phyloP scores from a whole-genome alignment of 805 yeast genomes.

The Cyberlindnera bimundalis region DNA sequence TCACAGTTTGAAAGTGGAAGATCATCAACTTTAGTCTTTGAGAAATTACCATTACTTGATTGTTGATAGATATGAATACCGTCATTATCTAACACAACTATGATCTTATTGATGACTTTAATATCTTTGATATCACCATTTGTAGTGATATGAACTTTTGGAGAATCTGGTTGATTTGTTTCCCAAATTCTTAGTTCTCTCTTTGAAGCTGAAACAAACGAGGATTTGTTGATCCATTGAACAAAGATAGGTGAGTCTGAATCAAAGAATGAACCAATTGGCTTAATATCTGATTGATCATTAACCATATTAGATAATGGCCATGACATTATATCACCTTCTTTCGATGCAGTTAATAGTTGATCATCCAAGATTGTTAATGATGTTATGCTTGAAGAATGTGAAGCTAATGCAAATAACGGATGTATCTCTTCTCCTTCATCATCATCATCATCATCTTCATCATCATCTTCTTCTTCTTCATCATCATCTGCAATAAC shows the following conservation, averaged over 20 bases:
- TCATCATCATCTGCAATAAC: too few relatives aligned
- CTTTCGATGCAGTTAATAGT: slow-evolving; percentile 10
- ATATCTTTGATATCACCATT: slow-evolving; percentile 1
- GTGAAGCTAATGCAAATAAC: slow-evolving; percentile 9
- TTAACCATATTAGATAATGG: background rate
- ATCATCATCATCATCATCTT: slow-evolving; percentile 12
- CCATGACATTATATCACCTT: slow-evolving; percentile 14
- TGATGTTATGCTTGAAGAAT: slow-evolving; percentile 6
- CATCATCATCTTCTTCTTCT: slow-evolving; percentile 13
- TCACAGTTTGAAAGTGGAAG: slow-evolving; percentile 2
- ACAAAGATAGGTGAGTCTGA: background rate
- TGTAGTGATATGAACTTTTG: background rate
- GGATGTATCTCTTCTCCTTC: background rate
- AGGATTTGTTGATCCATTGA: slow-evolving; percentile 1
- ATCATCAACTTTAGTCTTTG: too few relatives aligned
- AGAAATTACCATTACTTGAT: too few relatives aligned
- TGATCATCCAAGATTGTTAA: slow-evolving; percentile 3
- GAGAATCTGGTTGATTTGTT: background rate
- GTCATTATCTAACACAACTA: background rate
- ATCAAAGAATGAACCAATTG: slow-evolving; percentile 3
- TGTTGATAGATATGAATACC: slow-evolving; percentile 2
- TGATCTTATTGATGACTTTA: background rate
- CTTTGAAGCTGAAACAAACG: slow-evolving; percentile 6
- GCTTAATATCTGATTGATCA: slow-evolving; percentile 1
- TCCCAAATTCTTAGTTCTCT: slow-evolving; percentile 5